Conservation (phyloP, 495 filamentous ascomycete genomes). For the Daldinia grandis region DNA sequence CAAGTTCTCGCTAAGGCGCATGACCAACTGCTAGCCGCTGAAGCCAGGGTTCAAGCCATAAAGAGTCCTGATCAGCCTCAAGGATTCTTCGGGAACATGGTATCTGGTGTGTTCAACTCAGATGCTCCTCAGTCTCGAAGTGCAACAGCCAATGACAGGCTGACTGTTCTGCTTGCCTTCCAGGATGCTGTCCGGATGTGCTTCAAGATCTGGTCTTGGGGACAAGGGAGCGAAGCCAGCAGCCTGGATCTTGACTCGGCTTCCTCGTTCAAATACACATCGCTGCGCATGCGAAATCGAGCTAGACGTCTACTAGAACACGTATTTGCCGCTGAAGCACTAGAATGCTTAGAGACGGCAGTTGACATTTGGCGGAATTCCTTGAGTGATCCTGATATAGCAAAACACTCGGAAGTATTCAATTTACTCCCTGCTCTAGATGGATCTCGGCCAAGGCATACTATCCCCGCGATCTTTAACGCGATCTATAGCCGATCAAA, state of each 20-base stretch:
- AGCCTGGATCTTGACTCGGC: conserved; percentile 72
- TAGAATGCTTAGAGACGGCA: conserved; percentile 92
- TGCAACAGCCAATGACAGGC: conserved; percentile 85
- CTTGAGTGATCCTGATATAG: conserved; percentile 47
- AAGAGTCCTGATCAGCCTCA: conserved; percentile 87
- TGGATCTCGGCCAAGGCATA: conserved; percentile 88
- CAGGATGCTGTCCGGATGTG: conserved; percentile 93
- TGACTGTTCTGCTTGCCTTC: conserved; percentile 95
- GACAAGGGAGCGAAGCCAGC: conserved; percentile 64
- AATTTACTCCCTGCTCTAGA: conserved; percentile 90
- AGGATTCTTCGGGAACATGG: conserved; percentile 97
- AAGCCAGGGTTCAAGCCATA: conserved; percentile 68
- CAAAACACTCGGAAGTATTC: conserved; percentile 66
- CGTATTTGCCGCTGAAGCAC: conserved; percentile 89
- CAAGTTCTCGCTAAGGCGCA: conserved; percentile 88
- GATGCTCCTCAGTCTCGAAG: conserved; percentile 78
- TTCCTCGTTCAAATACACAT: conserved; percentile 89
- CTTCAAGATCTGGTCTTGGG: conserved; percentile 96
- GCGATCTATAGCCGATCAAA: conserved; percentile 95
- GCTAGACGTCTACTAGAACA: conserved; percentile 89
- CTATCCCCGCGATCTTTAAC: conserved; percentile 96
- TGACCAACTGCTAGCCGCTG: conserved; percentile 79
- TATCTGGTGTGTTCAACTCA: conserved; percentile 86
- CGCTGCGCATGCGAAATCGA: conserved; percentile 86
- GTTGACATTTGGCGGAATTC: conserved; percentile 78